These are phyloP conservation scores for Penicillium sp. DNA, from an alignment of 2,329 filamentous ascomycete species.

Conservation along the genomic window DNA sequence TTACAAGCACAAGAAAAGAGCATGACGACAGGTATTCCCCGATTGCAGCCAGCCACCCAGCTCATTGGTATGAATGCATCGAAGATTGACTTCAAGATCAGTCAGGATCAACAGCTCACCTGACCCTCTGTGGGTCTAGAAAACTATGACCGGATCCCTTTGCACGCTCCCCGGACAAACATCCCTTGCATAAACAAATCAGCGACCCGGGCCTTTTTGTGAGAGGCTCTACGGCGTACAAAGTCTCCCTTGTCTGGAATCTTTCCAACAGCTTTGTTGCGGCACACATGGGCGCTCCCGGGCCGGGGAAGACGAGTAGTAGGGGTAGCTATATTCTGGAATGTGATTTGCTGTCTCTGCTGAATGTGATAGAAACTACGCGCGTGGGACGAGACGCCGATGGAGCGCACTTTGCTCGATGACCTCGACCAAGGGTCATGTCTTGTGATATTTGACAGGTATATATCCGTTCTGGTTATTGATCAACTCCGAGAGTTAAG, in stretches of 20 bases:
- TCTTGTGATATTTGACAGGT: not conserved
- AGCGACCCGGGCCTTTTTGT: conserved; percentile 5
- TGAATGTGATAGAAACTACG: conserved; percentile 13
- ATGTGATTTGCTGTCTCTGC: conserved; percentile 16
- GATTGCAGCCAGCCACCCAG: not conserved
- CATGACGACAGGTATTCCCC: not conserved
- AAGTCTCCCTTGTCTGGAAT: not conserved
- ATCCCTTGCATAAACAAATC: conserved; percentile 21
- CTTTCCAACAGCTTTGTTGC: conserved; percentile 1
- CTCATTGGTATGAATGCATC: conserved; percentile 12
- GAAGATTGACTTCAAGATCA: conserved; percentile 12
- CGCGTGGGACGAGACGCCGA: too few species aligned
- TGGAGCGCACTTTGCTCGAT: too few species aligned
- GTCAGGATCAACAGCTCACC: conserved; percentile 12
- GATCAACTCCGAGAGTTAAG: not conserved
- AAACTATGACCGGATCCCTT: conserved; percentile 16
- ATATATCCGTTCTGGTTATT: not conserved
- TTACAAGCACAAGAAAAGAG: not conserved
- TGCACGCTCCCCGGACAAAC: conserved; percentile 13
- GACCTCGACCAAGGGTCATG: too few species aligned
- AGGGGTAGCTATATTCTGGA: conserved; percentile 11
- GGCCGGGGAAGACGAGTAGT: conserved; percentile 11
- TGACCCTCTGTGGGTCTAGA: conserved; percentile 16
- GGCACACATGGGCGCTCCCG: conserved; percentile 8
- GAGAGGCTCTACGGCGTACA: not conserved